Base-by-base conservation (phyloP, 1,284 basidiomycete genomes). In the Ustilago nuda region DNA sequence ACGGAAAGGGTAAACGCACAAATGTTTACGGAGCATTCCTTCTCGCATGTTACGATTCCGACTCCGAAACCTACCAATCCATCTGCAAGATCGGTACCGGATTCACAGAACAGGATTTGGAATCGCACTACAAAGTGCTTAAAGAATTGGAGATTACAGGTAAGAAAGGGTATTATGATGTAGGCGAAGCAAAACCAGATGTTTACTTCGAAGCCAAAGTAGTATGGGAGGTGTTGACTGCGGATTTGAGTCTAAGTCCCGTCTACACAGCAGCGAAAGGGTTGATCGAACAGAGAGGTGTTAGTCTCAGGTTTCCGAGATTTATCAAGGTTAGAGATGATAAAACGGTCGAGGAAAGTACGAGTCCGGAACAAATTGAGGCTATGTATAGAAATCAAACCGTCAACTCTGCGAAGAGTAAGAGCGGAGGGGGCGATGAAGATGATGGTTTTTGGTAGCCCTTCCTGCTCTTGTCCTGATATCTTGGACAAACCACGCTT, bases 191-290 rank as follows among this genome's bases (percentile, higher is more conserved):
- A 11, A 85, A 84, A 43, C 83, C 84, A 5, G 80, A 85, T 53
- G 74, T 85, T 7, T 85, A 72, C 58, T 85, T 86, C 58, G 83
- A 85, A 48, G 75, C 83, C 12, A 78, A 80, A 56, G 58, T 97
- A 19, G 94, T 99, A 1, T 99, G 96, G 95, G 97, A 99, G 87
- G 95, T 99, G 36, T 89, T 99, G 81, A 94, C 96, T 0, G 97
- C 97, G 6, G 97, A 99, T 88, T 86, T 99, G 80, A 97, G 94
- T 86, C 87, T 99, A 7, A 98, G 95, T 87, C 97, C 97, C 0
- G 90, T 99, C 35, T 99, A 99, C 86, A 93, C 94, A 6, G 97
- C 97, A 5, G 97, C 94, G n/a, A 93, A 95, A 86, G 96, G 96
- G 73, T 36, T 76, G 30, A 66, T 84, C 13, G 83, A 84, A 17